Evolutionary conservation across 352 stramenopile species (phyloP), one percentile per base, ranked within the genome.

Genomic region (Pythium pectinolyticum): DNA sequence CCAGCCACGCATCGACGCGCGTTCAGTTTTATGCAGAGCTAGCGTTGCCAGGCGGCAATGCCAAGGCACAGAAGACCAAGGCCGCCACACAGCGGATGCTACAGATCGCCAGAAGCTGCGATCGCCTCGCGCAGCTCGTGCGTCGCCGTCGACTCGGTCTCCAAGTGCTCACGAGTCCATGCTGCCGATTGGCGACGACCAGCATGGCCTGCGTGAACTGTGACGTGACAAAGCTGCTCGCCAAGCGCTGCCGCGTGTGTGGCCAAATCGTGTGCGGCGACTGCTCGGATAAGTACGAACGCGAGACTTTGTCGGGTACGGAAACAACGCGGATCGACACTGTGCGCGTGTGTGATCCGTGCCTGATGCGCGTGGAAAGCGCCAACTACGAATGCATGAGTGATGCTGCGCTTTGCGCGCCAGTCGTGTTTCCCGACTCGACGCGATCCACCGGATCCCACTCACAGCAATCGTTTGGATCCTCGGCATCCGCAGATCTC

Each of bases 241-340:
- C 67, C 19, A 80, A 84, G 49, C 70, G 64, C 10, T 91, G 82
- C 50, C 69, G 81, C 28, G 52, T 91, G 28, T 91, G 82, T 46
- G 78, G 78, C n/a, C 84, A 86, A 57, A 52, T 68, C 37, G 78
- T 89, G 43, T 90, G 82, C 55, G 54, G 63, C 45, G 65, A 61
- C 41, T 90, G 82, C 58, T 74, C 65, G 37, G 58, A 49, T 31
- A 69, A 65, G 34, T 67, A 72, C 28, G 63, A 74, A 34, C 63
- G 70, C 31, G 57, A 64, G 35, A 45, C 46, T 43, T 43, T 17
- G 12, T 11, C 9, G 12, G 35, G 3, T 5, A 20, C 9, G 27
- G n/a, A 9, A 31, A 28, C 17, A 45, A 43, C 19, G 11, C 24
- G 3, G 8, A 43, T 43, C 20, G 61, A 74, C n/a, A 50, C 43